phyloP scores from a whole-genome alignment of 495 filamentous ascomycete species.

The Penicillium bialowiezense region DNA sequence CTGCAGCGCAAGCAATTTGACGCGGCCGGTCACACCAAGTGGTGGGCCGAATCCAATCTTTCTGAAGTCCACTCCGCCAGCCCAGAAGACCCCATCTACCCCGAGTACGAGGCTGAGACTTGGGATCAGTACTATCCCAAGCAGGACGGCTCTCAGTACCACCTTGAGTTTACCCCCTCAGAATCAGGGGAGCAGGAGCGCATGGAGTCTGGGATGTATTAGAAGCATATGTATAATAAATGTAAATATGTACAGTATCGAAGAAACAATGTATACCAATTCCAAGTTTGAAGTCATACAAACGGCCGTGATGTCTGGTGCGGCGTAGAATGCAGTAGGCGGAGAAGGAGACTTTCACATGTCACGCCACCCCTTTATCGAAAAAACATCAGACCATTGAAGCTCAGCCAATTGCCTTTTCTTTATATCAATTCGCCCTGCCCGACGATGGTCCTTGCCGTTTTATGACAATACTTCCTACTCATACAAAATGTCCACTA shows the following conservation, averaged over 20 bases:
- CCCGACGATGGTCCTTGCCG: not conserved
- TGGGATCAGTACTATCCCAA: constrained; percentile 4
- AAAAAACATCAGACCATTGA: constrained; percentile 24
- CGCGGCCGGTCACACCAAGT: not conserved
- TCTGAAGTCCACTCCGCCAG: not conserved
- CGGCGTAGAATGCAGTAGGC: constrained; percentile 13
- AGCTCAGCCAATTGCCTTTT: not conserved
- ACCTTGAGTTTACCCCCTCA: constrained; percentile 1
- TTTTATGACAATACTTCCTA: constrained; percentile 7
- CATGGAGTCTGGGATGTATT: too few relatives aligned
- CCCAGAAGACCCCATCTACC: constrained; percentile 4
- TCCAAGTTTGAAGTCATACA: not conserved
- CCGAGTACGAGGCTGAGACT: not conserved
- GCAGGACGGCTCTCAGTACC: not conserved
- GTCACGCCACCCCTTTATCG: constrained; percentile 34
- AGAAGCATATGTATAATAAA: constrained; percentile 1
- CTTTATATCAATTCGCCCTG: constrained; percentile 6
- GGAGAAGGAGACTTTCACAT: constrained; percentile 32
- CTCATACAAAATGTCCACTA: constrained; percentile 18
- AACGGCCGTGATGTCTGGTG: constrained; percentile 3
- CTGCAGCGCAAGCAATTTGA: constrained; percentile 1
- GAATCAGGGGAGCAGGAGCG: not conserved
- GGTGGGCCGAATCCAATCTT: constrained; percentile 4
- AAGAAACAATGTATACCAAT: not conserved
- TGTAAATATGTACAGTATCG: constrained; percentile 9